Base-by-base conservation (phyloP, 208 protist species). In the Leishmania guyanensis region DNA sequence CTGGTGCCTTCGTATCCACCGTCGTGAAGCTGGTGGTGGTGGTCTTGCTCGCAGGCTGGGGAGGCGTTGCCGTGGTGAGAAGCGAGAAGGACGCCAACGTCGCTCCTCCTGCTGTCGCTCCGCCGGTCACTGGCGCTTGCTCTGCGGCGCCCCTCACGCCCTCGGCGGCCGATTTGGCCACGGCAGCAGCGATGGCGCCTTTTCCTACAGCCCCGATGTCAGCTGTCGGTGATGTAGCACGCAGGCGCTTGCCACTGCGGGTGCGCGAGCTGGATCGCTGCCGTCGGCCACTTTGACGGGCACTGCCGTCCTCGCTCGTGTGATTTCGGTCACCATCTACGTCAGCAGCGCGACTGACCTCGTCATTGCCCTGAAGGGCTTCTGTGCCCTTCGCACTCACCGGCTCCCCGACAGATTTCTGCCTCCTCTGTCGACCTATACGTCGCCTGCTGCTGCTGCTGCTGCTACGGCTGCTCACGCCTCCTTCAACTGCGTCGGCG, bases 241-340 rank as follows among this genome's bases (percentile, higher is more conserved):
- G 29, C 54, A 77, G 53, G 16, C 73, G 73, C 73, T 51, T 77
- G 29, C 73, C 71, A 60, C 71, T 12, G 29, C 71, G 46, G 51
- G 50, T 60, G n/a, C 71, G 71, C 33, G 71, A 29, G 12, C 10
- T 39, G 17, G 50, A 58, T 60, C 51, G 68, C 68, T 29, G 17
- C n/a, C 22, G 68, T 43, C 8, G 43, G 5, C 43, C n/a, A 72
- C 68, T 53, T 17, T 4, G 68, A 26, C 17, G 5, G 17, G 68
- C 68, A 72, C 68, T 22, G 53, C 43, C 43, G 33, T 29, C 68
- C 22, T 50, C 68, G 39, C 22, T 72, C 39, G n/a, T 72, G 17
- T 29, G 22, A 8, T 16, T 22, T 26, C 14, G 20, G 43, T 16
- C 17, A 6, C 53, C 43, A 22, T n/a, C 36, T 0, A 53, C 9